Percentiles rank a stretch among this genome's conserved stretches.
Evolutionary conservation across 176 grass and related monocot species (phyloP).

Genomic region (Rhynchospora tenuis): DNA sequence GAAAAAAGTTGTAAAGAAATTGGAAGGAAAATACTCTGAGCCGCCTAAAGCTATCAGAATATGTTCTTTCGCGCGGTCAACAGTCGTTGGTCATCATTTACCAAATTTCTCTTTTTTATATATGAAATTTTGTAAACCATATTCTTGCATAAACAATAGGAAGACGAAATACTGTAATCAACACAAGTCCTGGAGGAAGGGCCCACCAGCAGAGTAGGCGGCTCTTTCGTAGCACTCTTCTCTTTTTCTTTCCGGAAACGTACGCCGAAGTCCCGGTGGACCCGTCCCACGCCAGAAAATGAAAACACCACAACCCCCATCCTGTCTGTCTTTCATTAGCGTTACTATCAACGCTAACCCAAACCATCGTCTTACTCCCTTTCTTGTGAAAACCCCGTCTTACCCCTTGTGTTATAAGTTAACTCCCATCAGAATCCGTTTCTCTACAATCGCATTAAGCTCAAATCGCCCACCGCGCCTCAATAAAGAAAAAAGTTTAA

Average conservation of each 20-base stretch:
- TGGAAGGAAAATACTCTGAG: too few species aligned
- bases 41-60: too few species aligned
- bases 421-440: neutral
- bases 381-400: constrained; percentile 8
- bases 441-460: neutral
- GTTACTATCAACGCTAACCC: neutral
- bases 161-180: neutral
- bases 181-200: neutral
- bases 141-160: neutral
- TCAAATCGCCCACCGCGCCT: neutral
- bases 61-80: too few species aligned
- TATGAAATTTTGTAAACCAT: too few species aligned
- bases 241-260: neutral
- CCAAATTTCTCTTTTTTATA: too few species aligned
- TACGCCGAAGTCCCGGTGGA: constrained; percentile 23
- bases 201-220: neutral
- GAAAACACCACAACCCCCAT: neutral
- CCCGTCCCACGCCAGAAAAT: constrained; percentile 23
- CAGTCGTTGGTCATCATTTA: too few species aligned
- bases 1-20: too few species aligned
- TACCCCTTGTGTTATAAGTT: constrained; percentile 12
- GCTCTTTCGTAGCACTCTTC: neutral
- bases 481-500: too few species aligned
- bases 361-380: neutral
- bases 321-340: neutral